A percentile compares a stretch with the other conserved stretches of the same genome.
These are phyloP conservation scores for Tephrocybe sp. DNA, from an alignment of 768 basidiomycete genomes.

Conservation along the genomic window DNA sequence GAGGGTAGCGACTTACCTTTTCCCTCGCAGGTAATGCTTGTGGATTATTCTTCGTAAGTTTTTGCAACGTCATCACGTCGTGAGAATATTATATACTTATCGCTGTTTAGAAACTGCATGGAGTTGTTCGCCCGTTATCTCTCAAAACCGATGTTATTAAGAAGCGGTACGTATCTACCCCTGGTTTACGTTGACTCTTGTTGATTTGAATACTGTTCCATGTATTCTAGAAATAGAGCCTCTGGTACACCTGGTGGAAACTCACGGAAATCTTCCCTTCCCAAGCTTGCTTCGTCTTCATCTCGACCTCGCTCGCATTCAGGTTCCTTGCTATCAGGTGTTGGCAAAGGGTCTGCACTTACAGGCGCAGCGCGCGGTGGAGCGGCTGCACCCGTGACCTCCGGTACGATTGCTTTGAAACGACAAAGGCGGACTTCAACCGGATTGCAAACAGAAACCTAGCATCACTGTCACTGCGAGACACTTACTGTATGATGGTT, in stretches of 20 bases:
- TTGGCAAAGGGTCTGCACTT: slow-evolving; percentile 27
- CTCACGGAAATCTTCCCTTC: slow-evolving; percentile 65
- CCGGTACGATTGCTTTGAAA: slow-evolving; percentile 58
- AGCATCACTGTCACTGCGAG: slow-evolving; percentile 3
- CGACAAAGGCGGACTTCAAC: slow-evolving; percentile 79
- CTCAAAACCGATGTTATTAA: slow-evolving; percentile 98
- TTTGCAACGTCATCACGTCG: slow-evolving; percentile 4
- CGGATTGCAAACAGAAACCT: slow-evolving; percentile 40
- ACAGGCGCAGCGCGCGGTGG: slow-evolving; percentile 19
- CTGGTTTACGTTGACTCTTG: slow-evolving; percentile 9
- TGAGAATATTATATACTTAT: slow-evolving; percentile 6
- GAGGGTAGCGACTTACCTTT: slow-evolving; percentile 16
- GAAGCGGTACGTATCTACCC: slow-evolving; percentile 63
- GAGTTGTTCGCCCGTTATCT: slow-evolving; percentile 90
- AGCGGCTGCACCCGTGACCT: slow-evolving; percentile 28
- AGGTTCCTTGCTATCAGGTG: slow-evolving; percentile 50
- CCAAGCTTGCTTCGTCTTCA: slow-evolving; percentile 76
- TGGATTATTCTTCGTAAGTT: slow-evolving; percentile 87
- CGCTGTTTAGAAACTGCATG: slow-evolving; percentile 81
- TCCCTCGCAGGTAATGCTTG: slow-evolving; percentile 74
- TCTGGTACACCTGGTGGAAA: slow-evolving; percentile 69
- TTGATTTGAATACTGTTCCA: neutral
- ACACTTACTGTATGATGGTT: neutral
- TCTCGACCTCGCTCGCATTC: slow-evolving; percentile 76
- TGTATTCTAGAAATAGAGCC: slow-evolving; percentile 65